Evolutionary conservation across 2,329 filamentous ascomycete genomes (phyloP).

Genomic region (Salinomyces thailandicus): DNA sequence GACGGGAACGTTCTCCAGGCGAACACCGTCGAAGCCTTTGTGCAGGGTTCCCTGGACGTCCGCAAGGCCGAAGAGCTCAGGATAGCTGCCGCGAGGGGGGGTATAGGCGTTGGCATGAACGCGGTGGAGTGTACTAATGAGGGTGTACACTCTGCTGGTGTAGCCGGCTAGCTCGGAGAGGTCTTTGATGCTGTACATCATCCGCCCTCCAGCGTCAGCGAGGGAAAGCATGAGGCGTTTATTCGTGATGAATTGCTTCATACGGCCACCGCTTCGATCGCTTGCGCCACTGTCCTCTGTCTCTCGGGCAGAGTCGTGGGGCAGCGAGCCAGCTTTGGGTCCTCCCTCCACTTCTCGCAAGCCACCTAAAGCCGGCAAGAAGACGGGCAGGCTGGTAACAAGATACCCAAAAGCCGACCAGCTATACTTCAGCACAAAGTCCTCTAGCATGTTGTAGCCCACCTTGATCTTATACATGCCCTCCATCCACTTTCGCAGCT

Average conservation of each 20-base stretch:
- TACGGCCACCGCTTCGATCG: slow-evolving; percentile 51
- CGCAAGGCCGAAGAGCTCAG: slow-evolving; percentile 77
- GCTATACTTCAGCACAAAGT: slow-evolving; percentile 95
- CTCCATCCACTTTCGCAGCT: slow-evolving; percentile 94
- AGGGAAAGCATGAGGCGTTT: slow-evolving; percentile 96
- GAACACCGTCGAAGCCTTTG: slow-evolving; percentile 87
- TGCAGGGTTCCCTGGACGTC: slow-evolving; percentile 91
- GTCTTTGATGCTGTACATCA: slow-evolving; percentile 99
- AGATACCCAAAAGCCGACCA: slow-evolving; percentile 98
- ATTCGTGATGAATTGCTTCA: slow-evolving; percentile 99
- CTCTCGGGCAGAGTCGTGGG: slow-evolving; percentile 4
- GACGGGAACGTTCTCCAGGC: slow-evolving; percentile 84
- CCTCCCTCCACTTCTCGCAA: slow-evolving; percentile 38
- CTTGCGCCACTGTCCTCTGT: slow-evolving; percentile 8
- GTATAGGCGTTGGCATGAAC: slow-evolving; percentile 87
- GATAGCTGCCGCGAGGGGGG: slow-evolving; percentile 51
- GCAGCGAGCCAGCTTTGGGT: slow-evolving; percentile 39
- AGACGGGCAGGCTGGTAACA: slow-evolving; percentile 83
- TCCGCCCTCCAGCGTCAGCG: slow-evolving; percentile 87
- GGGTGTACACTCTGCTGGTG: slow-evolving; percentile 87
- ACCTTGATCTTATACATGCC: slow-evolving; percentile 96
- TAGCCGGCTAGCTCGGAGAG: slow-evolving; percentile 91
- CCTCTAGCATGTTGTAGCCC: slow-evolving; percentile 95
- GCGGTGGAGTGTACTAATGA: slow-evolving; percentile 88
- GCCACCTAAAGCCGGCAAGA: slow-evolving; percentile 88